These are phyloP conservation scores for Spergularia marina DNA, from an alignment of 148 eudicot species.

Conservation along the genomic window DNA sequence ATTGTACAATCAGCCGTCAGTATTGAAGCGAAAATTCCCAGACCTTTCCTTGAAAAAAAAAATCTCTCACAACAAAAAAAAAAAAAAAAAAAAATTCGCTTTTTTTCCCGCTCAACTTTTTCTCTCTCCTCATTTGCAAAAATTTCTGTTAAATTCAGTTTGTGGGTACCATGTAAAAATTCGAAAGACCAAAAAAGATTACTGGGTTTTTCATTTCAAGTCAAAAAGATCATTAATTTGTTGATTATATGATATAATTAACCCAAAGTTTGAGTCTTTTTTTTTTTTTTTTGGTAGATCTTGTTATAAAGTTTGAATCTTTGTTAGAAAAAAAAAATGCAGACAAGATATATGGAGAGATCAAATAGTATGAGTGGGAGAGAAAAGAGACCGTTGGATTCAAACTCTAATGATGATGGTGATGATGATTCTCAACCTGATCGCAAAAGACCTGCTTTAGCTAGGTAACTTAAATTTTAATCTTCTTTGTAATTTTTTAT, in stretches of 20 bases:
- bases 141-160: constrained; percentile 6
- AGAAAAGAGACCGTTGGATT: constrained; percentile 71
- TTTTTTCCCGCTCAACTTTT: constrained; percentile 27
- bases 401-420: constrained; percentile 36
- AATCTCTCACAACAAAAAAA: neutral
- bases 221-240: neutral
- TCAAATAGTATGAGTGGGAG: constrained; percentile 60
- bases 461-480: constrained; percentile 44
- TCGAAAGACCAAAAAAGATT: neutral
- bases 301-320: constrained; percentile 13
- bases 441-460: constrained; percentile 86
- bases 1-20: constrained; percentile 27
- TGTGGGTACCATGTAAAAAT: neutral
- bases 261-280: constrained; percentile 20
- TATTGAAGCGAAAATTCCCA: constrained; percentile 37
- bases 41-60: constrained; percentile 41
- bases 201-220: neutral
- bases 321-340: constrained; percentile 41
- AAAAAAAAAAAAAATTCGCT: neutral
- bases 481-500: neutral
- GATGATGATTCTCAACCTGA: constrained; percentile 72
- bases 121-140: neutral
- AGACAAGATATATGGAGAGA: constrained; percentile 75
- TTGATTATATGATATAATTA: neutral
- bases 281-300: constrained; percentile 28